phyloP scores from a whole-genome alignment of 2,329 filamentous ascomycete species.

The Trichophyton mentagrophytes region DNA sequence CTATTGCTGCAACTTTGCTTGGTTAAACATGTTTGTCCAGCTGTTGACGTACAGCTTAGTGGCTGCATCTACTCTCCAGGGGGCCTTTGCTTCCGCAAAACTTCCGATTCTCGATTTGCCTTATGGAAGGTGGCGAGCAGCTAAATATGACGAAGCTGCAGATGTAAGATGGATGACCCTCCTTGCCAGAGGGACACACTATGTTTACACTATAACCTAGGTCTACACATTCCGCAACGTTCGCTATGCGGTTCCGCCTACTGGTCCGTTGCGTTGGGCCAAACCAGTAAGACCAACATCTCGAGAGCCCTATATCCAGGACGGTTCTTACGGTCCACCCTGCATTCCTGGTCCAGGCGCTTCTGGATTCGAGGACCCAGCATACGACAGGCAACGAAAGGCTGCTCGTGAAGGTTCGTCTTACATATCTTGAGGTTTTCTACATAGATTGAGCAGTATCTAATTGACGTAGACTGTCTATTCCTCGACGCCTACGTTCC shows the following conservation, averaged over 20 bases:
- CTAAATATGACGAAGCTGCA: slow-evolving; percentile 20
- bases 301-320: slow-evolving; percentile 20
- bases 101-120: slow-evolving; percentile 23
- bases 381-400: not conserved
- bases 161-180: slow-evolving; percentile 15
- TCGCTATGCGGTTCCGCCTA: slow-evolving; percentile 33
- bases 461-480: slow-evolving; percentile 36
- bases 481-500: slow-evolving; percentile 41
- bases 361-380: slow-evolving; percentile 3
- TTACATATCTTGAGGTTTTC: not conserved
- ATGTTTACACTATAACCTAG: slow-evolving; percentile 6
- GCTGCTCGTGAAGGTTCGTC: not conserved
- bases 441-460: not conserved
- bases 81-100: slow-evolving; percentile 4
- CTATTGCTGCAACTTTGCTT: too few relatives aligned
- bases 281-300: slow-evolving; percentile 27
- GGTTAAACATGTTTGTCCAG: not conserved
- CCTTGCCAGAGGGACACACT: not conserved
- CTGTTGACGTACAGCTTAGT: not conserved
- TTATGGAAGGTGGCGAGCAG: slow-evolving; percentile 24
- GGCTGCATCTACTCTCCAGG: not conserved
- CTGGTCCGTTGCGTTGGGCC: slow-evolving; percentile 30
- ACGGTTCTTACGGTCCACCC: slow-evolving; percentile 22
- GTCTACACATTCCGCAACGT: slow-evolving; percentile 34
- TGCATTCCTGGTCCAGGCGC: slow-evolving; percentile 24